Percentiles rank a stretch among this genome's conserved stretches.
These are phyloP conservation scores for Phytophthora hybrid DNA, from an alignment of 352 stramenopile genomes.

Conservation along the genomic window DNA sequence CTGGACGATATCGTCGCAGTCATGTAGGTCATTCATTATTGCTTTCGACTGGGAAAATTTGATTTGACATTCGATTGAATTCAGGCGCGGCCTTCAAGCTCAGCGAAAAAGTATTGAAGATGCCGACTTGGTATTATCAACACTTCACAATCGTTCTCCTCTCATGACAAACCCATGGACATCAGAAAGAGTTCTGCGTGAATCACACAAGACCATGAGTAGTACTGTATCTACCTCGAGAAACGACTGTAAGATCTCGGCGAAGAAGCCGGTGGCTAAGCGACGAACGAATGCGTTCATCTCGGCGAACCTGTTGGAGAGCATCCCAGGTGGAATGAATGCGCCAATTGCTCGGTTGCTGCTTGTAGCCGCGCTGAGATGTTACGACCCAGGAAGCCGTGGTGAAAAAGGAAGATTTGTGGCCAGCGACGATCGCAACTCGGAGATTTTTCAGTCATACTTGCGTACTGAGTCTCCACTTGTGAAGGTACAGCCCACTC, in stretches of 20 bases:
- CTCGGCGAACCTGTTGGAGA: slow-evolving; percentile 58
- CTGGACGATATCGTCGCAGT: slow-evolving; percentile 60
- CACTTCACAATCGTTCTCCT: slow-evolving; percentile 52
- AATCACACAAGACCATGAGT: slow-evolving; percentile 11
- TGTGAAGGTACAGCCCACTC: slow-evolving; percentile 44
- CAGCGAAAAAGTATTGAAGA: slow-evolving; percentile 56
- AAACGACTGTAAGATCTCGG: background rate
- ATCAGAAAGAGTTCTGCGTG: slow-evolving; percentile 44
- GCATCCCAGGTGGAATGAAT: slow-evolving; percentile 64
- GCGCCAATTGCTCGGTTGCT: slow-evolving; percentile 52
- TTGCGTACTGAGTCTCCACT: slow-evolving; percentile 40
- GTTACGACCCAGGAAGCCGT: slow-evolving; percentile 48
- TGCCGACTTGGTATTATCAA: slow-evolving; percentile 44
- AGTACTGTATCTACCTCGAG: background rate
- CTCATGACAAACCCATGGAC: slow-evolving; percentile 72
- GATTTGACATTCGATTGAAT: background rate
- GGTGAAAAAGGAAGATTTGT: slow-evolving; percentile 49
- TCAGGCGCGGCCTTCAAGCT: slow-evolving; percentile 61
- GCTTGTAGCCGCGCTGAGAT: slow-evolving; percentile 56
- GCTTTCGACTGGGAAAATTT: background rate
- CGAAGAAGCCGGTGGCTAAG: slow-evolving; percentile 15
- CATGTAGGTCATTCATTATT: slow-evolving; percentile 46
- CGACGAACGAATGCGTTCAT: slow-evolving; percentile 29
- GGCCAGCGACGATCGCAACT: slow-evolving; percentile 37
- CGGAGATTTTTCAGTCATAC: slow-evolving; percentile 58